These are phyloP conservation scores for Ashbya aceris DNA, from an alignment of 1,139 yeast species.

Conservation along the genomic window DNA sequence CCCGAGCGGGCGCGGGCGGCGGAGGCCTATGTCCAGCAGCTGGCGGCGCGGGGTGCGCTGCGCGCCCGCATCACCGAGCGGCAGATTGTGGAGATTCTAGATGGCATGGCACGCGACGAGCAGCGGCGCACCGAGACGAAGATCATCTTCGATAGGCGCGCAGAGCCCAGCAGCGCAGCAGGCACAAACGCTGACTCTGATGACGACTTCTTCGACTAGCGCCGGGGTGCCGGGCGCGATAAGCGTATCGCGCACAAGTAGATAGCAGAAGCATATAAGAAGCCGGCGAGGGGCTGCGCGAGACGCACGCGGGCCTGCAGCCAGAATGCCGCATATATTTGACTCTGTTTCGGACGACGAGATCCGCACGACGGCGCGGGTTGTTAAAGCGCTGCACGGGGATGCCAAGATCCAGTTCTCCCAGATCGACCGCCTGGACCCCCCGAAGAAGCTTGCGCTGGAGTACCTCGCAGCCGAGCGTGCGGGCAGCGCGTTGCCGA, in stretches of 20 bases:
- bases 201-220: constrained; percentile 36
- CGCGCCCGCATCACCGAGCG: constrained; percentile 63
- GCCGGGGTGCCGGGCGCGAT: too few relatives aligned
- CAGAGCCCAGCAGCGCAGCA: constrained; percentile 8
- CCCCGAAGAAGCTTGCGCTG: constrained; percentile 70
- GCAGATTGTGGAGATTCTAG: constrained; percentile 74
- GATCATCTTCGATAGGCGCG: constrained; percentile 46
- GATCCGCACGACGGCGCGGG: constrained; percentile 52
- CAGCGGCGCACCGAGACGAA: constrained; percentile 49
- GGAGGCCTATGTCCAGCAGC: constrained; percentile 66
- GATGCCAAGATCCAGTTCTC: constrained; percentile 49
- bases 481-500: constrained; percentile 47
- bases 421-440: constrained; percentile 66
- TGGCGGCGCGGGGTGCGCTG: constrained; percentile 75
- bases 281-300: too few relatives aligned
- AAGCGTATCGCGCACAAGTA: too few relatives aligned
- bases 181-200: constrained; percentile 27
- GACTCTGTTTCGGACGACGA: constrained; percentile 63
- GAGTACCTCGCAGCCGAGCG: constrained; percentile 63
- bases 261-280: too few relatives aligned
- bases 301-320: constrained; percentile 1
- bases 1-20: constrained; percentile 88
- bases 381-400: constrained; percentile 47
- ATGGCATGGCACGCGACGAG: constrained; percentile 76
- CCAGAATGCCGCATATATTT: constrained; percentile 31